Percentiles rank a stretch among this genome's conserved stretches.
phyloP scores from a whole-genome alignment of 73 alveolate genomes.

The Tetrahymena elliotti region DNA sequence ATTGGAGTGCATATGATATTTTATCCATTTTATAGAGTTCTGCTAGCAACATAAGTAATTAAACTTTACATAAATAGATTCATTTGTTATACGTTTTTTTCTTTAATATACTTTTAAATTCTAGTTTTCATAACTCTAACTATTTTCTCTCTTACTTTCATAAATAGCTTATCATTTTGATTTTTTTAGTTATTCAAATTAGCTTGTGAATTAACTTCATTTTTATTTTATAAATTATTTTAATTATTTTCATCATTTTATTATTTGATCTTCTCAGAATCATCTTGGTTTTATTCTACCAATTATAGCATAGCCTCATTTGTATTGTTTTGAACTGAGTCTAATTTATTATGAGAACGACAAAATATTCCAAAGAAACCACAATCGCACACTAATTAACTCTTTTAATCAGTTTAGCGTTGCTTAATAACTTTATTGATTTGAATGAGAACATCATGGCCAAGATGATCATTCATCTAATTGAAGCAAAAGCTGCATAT shows the following conservation, averaged over 20 bases:
- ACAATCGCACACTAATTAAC: neutral
- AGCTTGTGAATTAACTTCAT: too few relatives aligned
- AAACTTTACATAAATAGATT: neutral
- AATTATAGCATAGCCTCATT: neutral
- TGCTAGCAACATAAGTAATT: neutral
- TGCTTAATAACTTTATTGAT: neutral
- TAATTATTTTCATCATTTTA: too few relatives aligned
- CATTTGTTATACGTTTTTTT: neutral
- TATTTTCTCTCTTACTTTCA: neutral
- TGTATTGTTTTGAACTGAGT: neutral
- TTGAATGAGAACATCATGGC: neutral
- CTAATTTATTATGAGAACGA: neutral
- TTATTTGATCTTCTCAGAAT: neutral
- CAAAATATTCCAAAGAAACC: neutral
- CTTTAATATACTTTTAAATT: neutral
- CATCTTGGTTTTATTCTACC: neutral
- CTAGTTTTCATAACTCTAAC: neutral
- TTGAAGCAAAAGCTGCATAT: neutral
- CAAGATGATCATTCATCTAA: neutral
- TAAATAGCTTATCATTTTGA: neutral
- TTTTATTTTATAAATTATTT: too few relatives aligned
- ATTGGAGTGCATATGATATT: neutral
- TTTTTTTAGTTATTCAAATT: neutral
- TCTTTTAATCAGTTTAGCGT: neutral
- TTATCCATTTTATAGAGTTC: neutral